Base-by-base conservation (phyloP, 345 rosid species). In the Populus euphratica region DNA sequence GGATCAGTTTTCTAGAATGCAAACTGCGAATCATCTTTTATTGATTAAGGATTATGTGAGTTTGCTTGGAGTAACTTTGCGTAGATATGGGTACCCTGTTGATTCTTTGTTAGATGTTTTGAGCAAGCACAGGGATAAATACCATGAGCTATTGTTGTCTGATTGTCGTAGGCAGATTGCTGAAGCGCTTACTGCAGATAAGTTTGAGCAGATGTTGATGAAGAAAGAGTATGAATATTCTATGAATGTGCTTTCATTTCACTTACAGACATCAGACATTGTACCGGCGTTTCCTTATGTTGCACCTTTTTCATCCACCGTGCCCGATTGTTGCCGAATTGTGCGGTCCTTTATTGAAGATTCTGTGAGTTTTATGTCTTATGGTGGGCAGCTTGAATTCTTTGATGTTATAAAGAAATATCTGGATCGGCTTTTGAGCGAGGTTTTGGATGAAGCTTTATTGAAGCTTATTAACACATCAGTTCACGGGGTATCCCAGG, bases 1-100 rank as follows among this genome's bases (percentile, higher is more conserved):
- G 83, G 99, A 96, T 84, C 99, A 96, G 81, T 96, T 96, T 84
- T 96, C 99, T 47, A 90, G 99, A 78, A 95, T 95, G 99, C 98
- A 95, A 78, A 95, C 98, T 27, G 99, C 99, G 4, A 95, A 90
- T 84, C 99, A 95, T 87, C 87, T 95, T 56, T 86, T 95, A 84
- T 69, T 95, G 88, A 93, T 95, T 35, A 95, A 95, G 86, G 99
- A 95, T 69, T 95, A 95, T 81, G 99, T 95, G 77, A 95, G 99
- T 80, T 88, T 95, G 93, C 86, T 95, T 70, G 98, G 97, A 0
- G 97, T 95, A 75, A 95, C 97, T 39, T 69, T 95, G 78, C 90
- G 96, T 5, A 89, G 98, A 79, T 95, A 90, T 68, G 98, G 99
- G 0, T 95, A 93, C 73, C 88, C 91, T 20, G 98, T 93, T 23